Percentiles rank a stretch among this genome's conserved stretches.
phyloP scores from a whole-genome alignment of 352 stramenopile genomes.

The Pythium pyrilobum region DNA sequence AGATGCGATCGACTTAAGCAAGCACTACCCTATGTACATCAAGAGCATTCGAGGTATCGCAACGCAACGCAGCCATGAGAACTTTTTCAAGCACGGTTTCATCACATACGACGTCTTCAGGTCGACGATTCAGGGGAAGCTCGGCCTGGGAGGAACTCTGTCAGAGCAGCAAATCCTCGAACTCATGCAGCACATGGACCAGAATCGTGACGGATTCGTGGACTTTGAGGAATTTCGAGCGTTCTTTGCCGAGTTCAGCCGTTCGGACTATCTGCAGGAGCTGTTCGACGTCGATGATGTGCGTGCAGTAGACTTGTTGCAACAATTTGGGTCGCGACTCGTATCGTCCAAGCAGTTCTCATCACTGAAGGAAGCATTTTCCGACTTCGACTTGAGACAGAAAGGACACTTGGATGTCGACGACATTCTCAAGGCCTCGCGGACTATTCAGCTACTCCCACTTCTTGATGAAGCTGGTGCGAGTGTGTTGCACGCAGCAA shows the following conservation, averaged over 20 bases:
- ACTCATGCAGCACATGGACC: slow-evolving; percentile 90
- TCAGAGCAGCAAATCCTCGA: slow-evolving; percentile 91
- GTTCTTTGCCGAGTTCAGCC: slow-evolving; percentile 82
- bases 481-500: slow-evolving; percentile 51
- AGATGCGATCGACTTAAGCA: slow-evolving; percentile 19
- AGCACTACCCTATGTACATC: slow-evolving; percentile 20
- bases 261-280: slow-evolving; percentile 62
- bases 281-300: slow-evolving; percentile 76
- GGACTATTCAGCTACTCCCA: slow-evolving; percentile 45
- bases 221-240: slow-evolving; percentile 87
- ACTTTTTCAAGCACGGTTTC: slow-evolving; percentile 39
- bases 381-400: slow-evolving; percentile 37
- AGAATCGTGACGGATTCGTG: slow-evolving; percentile 87
- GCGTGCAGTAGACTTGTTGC: slow-evolving; percentile 60
- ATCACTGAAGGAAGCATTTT: slow-evolving; percentile 52
- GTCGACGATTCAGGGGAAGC: slow-evolving; percentile 54
- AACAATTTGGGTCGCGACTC: slow-evolving; percentile 54
- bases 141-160: slow-evolving; percentile 53
- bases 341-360: slow-evolving; percentile 34
- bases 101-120: slow-evolving; percentile 80
- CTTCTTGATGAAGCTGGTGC: slow-evolving; percentile 41
- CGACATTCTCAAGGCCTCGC: slow-evolving; percentile 49
- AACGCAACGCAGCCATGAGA: slow-evolving; percentile 36
- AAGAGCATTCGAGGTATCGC: slow-evolving; percentile 25
- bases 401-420: slow-evolving; percentile 33